phyloP scores from a whole-genome alignment of 139 green algal genomes.

The Coccomyxa sp. region DNA sequence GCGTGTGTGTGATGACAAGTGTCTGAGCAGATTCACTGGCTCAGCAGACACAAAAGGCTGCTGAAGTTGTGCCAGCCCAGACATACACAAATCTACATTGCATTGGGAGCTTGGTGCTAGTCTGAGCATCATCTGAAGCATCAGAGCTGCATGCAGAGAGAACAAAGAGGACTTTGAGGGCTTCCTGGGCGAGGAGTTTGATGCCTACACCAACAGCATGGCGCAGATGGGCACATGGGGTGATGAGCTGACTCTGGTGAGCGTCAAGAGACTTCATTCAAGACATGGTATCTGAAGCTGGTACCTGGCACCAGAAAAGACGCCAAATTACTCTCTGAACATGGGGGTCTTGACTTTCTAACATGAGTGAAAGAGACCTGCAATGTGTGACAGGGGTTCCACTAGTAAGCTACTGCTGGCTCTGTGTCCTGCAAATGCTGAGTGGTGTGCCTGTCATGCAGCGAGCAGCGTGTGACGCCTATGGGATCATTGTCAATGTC shows the following conservation, averaged over 20 bases:
- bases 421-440: not conserved
- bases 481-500: slow-evolving; percentile 49
- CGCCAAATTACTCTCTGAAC: not conserved
- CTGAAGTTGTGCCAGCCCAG: not conserved
- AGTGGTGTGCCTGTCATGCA: slow-evolving; percentile 11
- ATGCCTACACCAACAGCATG: slow-evolving; percentile 49
- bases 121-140: not conserved
- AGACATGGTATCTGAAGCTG: not conserved
- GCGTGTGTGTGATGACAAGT: too few species aligned
- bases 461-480: slow-evolving; percentile 50
- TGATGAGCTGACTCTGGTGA: slow-evolving; percentile 73
- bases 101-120: not conserved
- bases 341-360: not conserved
- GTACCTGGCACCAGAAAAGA: too few species aligned
- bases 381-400: not conserved
- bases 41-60: too few species aligned
- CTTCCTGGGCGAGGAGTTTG: slow-evolving; percentile 39
- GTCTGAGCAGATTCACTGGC: too few species aligned
- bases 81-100: not conserved
- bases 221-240: slow-evolving; percentile 47
- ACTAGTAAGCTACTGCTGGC: not conserved
- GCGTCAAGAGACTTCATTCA: not conserved
- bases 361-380: too few species aligned
- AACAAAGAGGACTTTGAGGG: slow-evolving; percentile 38
- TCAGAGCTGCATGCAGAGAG: not conserved